Evolutionary conservation across 2,329 filamentous ascomycete genomes (phyloP).

Genomic region (Fusarium mangiferae): DNA sequence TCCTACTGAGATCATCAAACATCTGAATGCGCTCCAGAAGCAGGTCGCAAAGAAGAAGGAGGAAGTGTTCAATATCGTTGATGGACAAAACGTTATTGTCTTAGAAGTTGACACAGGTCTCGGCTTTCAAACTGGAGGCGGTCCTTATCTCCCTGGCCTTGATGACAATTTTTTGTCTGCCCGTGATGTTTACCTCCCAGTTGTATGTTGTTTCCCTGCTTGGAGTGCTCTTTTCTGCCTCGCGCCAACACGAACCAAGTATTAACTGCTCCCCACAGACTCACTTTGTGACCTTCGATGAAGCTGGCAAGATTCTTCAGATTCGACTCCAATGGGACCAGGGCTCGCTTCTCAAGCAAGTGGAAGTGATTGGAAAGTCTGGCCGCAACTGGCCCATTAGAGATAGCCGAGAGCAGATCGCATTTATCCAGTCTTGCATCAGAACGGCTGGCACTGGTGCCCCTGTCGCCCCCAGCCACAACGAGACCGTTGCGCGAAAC

Average conservation of each 20-base stretch:
- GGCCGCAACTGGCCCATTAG: conserved; percentile 95
- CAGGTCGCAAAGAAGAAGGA: conserved; percentile 86
- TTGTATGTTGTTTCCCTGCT: conserved; percentile 68
- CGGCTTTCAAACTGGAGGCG: conserved; percentile 84
- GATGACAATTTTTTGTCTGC: conserved; percentile 96
- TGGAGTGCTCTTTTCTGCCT: background rate
- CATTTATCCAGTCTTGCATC: conserved; percentile 74
- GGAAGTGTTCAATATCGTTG: conserved; percentile 77
- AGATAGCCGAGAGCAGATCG: conserved; percentile 85
- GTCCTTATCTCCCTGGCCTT: conserved; percentile 85
- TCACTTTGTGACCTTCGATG: conserved; percentile 89
- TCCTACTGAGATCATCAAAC: conserved; percentile 81
- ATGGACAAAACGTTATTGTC: conserved; percentile 77
- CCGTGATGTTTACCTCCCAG: conserved; percentile 78
- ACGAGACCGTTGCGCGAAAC: conserved; percentile 55
- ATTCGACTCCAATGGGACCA: conserved; percentile 97
- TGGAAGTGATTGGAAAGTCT: conserved; percentile 91
- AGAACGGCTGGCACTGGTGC: conserved; percentile 57
- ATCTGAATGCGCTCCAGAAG: conserved; percentile 76
- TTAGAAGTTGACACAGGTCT: conserved; percentile 85
- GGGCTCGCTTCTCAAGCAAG: conserved; percentile 87
- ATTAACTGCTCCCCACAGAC: conserved; percentile 61
- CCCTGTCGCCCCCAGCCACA: conserved; percentile 47
- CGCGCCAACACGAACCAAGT: background rate
- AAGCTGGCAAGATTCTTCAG: conserved; percentile 80